phyloP scores from a whole-genome alignment of 306 rosid species.

The Inga laurina region DNA sequence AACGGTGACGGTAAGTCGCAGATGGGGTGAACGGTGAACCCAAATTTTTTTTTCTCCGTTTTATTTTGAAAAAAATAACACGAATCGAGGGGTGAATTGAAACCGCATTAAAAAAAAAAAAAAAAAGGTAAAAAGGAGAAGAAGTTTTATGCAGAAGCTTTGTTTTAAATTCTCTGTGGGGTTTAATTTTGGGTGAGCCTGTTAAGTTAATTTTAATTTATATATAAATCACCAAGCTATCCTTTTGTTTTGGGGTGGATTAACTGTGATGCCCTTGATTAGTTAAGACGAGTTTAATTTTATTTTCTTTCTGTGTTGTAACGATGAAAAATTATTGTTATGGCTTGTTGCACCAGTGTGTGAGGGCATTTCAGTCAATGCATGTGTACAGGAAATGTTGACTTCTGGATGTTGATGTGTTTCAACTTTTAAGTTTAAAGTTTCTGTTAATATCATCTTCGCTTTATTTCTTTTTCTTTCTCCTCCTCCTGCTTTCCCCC shows the following conservation, averaged over 20 bases:
- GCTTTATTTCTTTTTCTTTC: background rate
- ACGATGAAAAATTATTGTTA: conserved; percentile 27
- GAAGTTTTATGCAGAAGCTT: conserved; percentile 4
- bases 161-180: conserved; percentile 1
- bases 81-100: conserved; percentile 16
- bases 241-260: conserved; percentile 29
- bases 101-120: background rate
- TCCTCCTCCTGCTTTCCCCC: too few relatives aligned
- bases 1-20: conserved; percentile 59
- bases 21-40: conserved; percentile 15
- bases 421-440: background rate
- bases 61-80: background rate
- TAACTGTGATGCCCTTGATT: conserved; percentile 21
- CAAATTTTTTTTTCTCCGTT: background rate
- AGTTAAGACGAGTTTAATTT: background rate
- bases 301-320: background rate
- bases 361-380: conserved; percentile 55
- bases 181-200: conserved; percentile 7
- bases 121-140: background rate
- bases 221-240: conserved; percentile 18
- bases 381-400: conserved; percentile 51
- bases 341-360: conserved; percentile 9
- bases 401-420: conserved; percentile 38
- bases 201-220: background rate
- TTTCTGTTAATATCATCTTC: conserved; percentile 42